Evolutionary conservation across 192 early-diverging fungal species (phyloP).

Genomic region (Dissophora ornata): DNA sequence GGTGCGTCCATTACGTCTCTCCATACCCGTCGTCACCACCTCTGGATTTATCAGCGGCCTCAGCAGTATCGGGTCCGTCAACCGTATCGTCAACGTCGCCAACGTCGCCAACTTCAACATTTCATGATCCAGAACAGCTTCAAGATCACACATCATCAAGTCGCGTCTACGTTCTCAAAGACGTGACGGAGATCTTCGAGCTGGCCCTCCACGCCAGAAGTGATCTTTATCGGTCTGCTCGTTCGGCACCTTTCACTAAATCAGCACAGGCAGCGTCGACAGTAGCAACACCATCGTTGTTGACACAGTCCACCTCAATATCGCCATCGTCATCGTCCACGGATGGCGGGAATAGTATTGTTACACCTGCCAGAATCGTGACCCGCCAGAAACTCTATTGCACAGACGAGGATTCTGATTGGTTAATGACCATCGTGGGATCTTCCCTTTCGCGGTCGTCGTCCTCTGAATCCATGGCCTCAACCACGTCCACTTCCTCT

Average conservation of each 20-base stretch:
- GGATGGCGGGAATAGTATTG: too few relatives aligned
- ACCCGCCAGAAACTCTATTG: conserved; percentile 28
- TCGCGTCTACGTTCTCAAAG: conserved; percentile 45
- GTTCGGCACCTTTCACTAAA: too few relatives aligned
- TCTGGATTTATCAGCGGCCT: too few relatives aligned
- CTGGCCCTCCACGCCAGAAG: conserved; percentile 14
- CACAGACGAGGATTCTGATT: conserved; percentile 5
- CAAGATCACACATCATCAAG: not conserved
- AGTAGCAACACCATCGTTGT: not conserved
- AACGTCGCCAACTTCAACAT: too few relatives aligned
- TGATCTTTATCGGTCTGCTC: conserved; percentile 1
- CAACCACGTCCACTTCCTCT: not conserved
- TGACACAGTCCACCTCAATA: not conserved
- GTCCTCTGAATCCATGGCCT: not conserved
- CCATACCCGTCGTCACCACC: not conserved
- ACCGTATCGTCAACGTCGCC: too few relatives aligned
- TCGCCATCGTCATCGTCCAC: too few relatives aligned
- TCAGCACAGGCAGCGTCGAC: not conserved
- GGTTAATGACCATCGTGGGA: conserved; percentile 1
- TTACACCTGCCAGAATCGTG: not conserved
- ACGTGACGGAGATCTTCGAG: conserved; percentile 33
- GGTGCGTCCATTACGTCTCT: conserved; percentile 23
- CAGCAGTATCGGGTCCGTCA: not conserved
- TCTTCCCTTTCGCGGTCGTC: not conserved
- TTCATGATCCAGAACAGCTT: too few relatives aligned